Evolutionary conservation across 805 yeast species (phyloP), one percentile per base, ranked within the genome.

Genomic region (Metschnikowia sp.): DNA sequence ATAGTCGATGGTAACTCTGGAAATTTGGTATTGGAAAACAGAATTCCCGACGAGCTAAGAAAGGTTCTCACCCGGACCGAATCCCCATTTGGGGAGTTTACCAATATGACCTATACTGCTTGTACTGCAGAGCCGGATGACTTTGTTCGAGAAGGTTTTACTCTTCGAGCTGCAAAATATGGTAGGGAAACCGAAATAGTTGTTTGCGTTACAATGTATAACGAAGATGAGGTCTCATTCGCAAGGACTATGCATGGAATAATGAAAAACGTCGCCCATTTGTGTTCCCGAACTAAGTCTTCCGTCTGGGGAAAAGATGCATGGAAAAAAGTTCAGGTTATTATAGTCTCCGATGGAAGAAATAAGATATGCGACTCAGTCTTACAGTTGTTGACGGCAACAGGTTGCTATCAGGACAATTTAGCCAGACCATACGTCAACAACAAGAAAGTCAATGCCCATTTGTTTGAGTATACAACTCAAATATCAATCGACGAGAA

Each of bases 391-490:
- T 74, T 94, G 49, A 90, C 97, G 1, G 96, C 97, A 0, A 83
- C 95, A 69, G 99, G 99, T 57, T 88, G 94, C 40, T 94, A 89
- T 65, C 99, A 94, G 65, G 98, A 92, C 53, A 97, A 96, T 41
- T 88, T 94, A 66, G 97, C 99, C 41, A 86, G 96, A 63, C 92
- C 96, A 32, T 85, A 77, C 52, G 99, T 94, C 48, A 94, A 94
- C 65, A 88, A 88, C 58, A 86, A 88, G 60, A 86, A 85, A 47
- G 99, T 95, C 32, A 83, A 85, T 61, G 95, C 97, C 0, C 99
- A 94, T 70, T 70, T 94, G 48, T 94, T 92, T 63, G 99, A 94
- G 69, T 88, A 94, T 64, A 91, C 99, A 4, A 88, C 99, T 0
- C 99, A 95, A 63, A 85, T 94, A 8, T 88, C 97, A 2, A 79